These are phyloP conservation scores for Neofusicoccum laricinum DNA, from an alignment of 2,329 filamentous ascomycete species.

Conservation along the genomic window DNA sequence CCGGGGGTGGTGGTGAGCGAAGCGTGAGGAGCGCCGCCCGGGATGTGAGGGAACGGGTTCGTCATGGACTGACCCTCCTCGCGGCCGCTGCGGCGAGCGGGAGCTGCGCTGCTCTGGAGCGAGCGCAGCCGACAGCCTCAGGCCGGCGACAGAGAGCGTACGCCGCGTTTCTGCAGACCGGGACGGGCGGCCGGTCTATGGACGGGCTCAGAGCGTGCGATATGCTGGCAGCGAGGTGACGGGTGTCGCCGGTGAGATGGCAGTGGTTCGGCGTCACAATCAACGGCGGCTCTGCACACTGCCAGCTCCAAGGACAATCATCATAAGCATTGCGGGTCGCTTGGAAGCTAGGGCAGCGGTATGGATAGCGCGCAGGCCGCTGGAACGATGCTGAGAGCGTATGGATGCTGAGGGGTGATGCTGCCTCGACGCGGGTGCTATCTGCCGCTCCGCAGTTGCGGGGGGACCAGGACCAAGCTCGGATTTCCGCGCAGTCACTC, in stretches of 20 bases:
- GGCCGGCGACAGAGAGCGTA: neutral
- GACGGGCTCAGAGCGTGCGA: constrained; percentile 9
- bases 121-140: neutral
- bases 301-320: constrained; percentile 16
- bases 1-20: constrained; percentile 12
- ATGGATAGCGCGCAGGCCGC: constrained; percentile 5
- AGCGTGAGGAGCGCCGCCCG: constrained; percentile 6
- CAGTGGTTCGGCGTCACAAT: constrained; percentile 9
- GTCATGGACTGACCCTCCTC: constrained; percentile 15
- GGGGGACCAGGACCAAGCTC: constrained; percentile 11
- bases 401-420: constrained; percentile 11
- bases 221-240: constrained; percentile 15
- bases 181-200: neutral
- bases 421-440: constrained; percentile 5
- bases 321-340: constrained; percentile 16
- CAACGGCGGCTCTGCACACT: constrained; percentile 17
- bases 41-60: constrained; percentile 3
- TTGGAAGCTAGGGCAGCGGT: neutral
- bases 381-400: constrained; percentile 6
- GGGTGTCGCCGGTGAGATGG: constrained; percentile 13
- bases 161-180: neutral
- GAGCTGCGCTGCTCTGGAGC: neutral
- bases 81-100: constrained; percentile 1
- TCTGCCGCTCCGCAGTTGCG: constrained; percentile 13
- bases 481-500: neutral